These are phyloP conservation scores for Mangifera indica DNA, from an alignment of 345 rosid species.

Conservation along the genomic window DNA sequence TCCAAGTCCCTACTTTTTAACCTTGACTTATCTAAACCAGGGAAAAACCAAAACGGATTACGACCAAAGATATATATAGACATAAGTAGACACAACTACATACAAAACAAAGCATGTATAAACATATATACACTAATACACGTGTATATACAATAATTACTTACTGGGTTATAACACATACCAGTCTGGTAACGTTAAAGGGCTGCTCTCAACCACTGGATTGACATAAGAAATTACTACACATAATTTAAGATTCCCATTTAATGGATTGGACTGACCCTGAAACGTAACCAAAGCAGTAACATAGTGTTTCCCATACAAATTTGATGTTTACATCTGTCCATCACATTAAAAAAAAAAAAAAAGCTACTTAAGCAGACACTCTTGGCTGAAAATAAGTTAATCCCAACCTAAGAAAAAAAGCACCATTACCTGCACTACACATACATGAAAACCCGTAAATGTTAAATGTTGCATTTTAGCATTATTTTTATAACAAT, in stretches of 20 bases:
- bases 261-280: no score
- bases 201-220: no score
- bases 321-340: background rate
- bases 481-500: no score
- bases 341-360: conserved; percentile 4
- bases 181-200: no score
- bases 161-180: no score
- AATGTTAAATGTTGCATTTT: no score
- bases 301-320: background rate
- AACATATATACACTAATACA: no score
- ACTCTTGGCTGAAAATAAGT: background rate
- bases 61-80: background rate
- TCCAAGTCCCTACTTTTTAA: conserved; percentile 86
- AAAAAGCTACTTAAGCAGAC: background rate
- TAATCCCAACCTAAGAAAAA: background rate
- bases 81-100: background rate
- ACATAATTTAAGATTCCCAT: no score
- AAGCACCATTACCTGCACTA: background rate
- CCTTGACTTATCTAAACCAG: conserved; percentile 58
- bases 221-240: no score
- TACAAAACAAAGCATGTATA: background rate
- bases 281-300: no score
- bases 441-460: background rate
- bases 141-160: no score
- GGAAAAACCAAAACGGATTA: background rate